Conservation (phyloP, 805 yeast genomes). For the Ogataea neopini region DNA sequence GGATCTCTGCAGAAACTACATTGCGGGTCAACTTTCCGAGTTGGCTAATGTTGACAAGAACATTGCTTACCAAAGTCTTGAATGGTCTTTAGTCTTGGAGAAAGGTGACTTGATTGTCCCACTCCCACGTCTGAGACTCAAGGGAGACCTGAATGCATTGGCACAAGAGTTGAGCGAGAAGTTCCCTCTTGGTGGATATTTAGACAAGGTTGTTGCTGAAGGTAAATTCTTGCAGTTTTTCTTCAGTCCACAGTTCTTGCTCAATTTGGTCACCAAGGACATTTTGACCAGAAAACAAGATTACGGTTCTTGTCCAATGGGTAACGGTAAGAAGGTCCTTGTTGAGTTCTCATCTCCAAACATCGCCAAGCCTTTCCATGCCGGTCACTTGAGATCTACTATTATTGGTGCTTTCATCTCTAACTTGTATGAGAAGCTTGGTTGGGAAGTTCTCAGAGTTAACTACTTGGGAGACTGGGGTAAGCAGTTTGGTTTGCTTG, state of each 20-base stretch:
- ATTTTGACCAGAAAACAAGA: slow-evolving; percentile 56
- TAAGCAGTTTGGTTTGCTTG: slow-evolving; percentile 94
- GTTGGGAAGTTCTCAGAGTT: slow-evolving; percentile 90
- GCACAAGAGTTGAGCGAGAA: slow-evolving; percentile 77
- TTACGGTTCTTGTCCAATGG: slow-evolving; percentile 78
- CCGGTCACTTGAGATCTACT: slow-evolving; percentile 97
- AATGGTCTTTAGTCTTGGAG: slow-evolving; percentile 81
- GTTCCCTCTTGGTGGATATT: slow-evolving; percentile 71
- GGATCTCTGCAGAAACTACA: slow-evolving; percentile 87
- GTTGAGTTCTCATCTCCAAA: slow-evolving; percentile 97
- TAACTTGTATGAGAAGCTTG: slow-evolving; percentile 84
- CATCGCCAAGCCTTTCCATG: slow-evolving; percentile 99
- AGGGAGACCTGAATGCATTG: slow-evolving; percentile 76
- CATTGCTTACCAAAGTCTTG: slow-evolving; percentile 80
- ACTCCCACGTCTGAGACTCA: slow-evolving; percentile 83
- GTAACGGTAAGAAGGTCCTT: slow-evolving; percentile 65
- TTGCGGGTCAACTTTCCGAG: slow-evolving; percentile 72
- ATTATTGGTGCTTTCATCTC: slow-evolving; percentile 95
- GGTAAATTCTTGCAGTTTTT: slow-evolving; percentile 93
- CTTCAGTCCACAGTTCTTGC: slow-evolving; percentile 67
- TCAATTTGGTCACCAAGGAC: slow-evolving; percentile 68
- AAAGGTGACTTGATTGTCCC: slow-evolving; percentile 94
- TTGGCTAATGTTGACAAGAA: slow-evolving; percentile 70
- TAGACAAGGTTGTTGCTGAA: slow-evolving; percentile 72
- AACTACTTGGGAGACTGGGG: slow-evolving; percentile 99